Conservation (phyloP, 768 basidiomycete species). For the Auriculariales sp. region DNA sequence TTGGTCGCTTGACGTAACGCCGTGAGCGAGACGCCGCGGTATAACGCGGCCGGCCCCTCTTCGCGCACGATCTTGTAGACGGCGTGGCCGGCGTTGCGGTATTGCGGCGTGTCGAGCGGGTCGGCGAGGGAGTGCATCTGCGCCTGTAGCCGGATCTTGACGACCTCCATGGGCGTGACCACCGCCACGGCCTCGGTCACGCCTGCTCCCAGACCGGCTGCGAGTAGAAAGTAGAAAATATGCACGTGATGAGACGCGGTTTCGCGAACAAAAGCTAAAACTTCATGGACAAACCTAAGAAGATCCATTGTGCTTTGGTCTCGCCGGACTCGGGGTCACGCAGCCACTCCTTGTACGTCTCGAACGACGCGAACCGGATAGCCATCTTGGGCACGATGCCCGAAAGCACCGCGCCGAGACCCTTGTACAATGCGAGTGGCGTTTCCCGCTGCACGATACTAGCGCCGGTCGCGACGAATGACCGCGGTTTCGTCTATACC, state of each 20-base stretch:
- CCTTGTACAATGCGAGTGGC: slow-evolving; percentile 92
- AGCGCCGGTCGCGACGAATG: slow-evolving; percentile 81
- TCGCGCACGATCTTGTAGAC: slow-evolving; percentile 89
- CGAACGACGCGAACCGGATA: slow-evolving; percentile 95
- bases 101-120: slow-evolving; percentile 83
- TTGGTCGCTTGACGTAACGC: slow-evolving; percentile 95
- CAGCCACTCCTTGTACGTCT: slow-evolving; percentile 79
- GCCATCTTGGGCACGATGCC: slow-evolving; percentile 99
- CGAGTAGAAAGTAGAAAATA: background rate
- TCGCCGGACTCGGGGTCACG: slow-evolving; percentile 65
- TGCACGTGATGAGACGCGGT: background rate
- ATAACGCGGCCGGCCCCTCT: slow-evolving; percentile 73
- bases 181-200: slow-evolving; percentile 90
- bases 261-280: background rate
- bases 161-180: slow-evolving; percentile 98
- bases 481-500: slow-evolving; percentile 72
- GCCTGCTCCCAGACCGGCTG: slow-evolving; percentile 90
- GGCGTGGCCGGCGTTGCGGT: slow-evolving; percentile 93
- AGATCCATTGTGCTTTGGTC: slow-evolving; percentile 66
- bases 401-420: slow-evolving; percentile 87
- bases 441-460: slow-evolving; percentile 86
- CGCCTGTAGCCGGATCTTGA: slow-evolving; percentile 95
- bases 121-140: slow-evolving; percentile 96
- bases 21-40: slow-evolving; percentile 86
- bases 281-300: slow-evolving; percentile 65